Conservation (phyloP, 768 basidiomycete genomes). For the Agaricus blazei region DNA sequence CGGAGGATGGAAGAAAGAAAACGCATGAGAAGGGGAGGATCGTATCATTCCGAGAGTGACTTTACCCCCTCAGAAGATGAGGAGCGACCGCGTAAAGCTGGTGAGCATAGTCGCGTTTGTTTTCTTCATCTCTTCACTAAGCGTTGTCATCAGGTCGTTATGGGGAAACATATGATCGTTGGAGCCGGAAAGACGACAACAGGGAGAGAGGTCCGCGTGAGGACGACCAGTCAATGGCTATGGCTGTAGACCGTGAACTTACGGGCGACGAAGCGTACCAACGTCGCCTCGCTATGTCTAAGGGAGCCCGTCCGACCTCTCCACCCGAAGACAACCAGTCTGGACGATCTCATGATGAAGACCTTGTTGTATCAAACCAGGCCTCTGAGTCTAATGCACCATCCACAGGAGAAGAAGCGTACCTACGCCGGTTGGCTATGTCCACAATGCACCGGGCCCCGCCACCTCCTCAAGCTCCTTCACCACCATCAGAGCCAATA, state of each 20-base stretch:
- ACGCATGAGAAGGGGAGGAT: slow-evolving; percentile 43
- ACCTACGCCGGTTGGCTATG: slow-evolving; percentile 58
- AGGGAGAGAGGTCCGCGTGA: slow-evolving; percentile 15
- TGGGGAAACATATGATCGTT: slow-evolving; percentile 44
- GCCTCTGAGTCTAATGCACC: slow-evolving; percentile 1
- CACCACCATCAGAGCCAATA: slow-evolving; percentile 17
- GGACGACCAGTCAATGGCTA: slow-evolving; percentile 19
- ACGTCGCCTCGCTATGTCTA: slow-evolving; percentile 70
- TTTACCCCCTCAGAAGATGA: slow-evolving; percentile 62
- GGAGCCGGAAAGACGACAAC: slow-evolving; percentile 45
- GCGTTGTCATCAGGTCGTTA: slow-evolving; percentile 36
- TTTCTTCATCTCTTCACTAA: background rate
- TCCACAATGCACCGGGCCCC: slow-evolving; percentile 31
- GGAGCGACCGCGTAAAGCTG: slow-evolving; percentile 61
- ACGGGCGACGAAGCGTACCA: slow-evolving; percentile 81
- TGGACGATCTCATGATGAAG: slow-evolving; percentile 14
- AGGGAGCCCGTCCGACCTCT: slow-evolving; percentile 18
- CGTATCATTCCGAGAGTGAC: slow-evolving; percentile 63
- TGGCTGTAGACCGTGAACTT: slow-evolving; percentile 35
- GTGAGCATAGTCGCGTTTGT: slow-evolving; percentile 29
- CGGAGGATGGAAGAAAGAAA: slow-evolving; percentile 53
- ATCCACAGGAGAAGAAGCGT: slow-evolving; percentile 61
- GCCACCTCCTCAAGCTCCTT: slow-evolving; percentile 18
- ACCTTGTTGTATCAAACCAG: slow-evolving; percentile 1
- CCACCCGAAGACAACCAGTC: slow-evolving; percentile 16